Percentiles rank a stretch among this genome's conserved stretches.
Evolutionary conservation across 371 early-diverging fungal species (phyloP).

Genomic region (Blakeslea trispora): DNA sequence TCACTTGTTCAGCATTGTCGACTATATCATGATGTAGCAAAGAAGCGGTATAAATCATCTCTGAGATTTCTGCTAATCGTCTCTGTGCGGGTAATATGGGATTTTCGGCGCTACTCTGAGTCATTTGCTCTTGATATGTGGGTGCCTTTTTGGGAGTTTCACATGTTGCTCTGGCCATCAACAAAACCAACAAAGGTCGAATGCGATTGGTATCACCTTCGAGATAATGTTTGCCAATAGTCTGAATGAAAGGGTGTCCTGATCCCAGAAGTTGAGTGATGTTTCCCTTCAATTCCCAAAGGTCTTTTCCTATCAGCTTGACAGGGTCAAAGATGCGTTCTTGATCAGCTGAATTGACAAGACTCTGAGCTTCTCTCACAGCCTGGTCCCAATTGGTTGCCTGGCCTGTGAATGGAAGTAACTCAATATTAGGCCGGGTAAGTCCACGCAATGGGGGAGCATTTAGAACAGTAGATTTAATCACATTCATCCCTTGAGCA

Average conservation of each 20-base stretch:
- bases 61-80: conserved; percentile 92
- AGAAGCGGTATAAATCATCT: conserved; percentile 97
- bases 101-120: conserved; percentile 47
- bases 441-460: conserved; percentile 28
- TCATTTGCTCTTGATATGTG: conserved; percentile 36
- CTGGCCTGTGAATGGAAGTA: conserved; percentile 39
- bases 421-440: conserved; percentile 31
- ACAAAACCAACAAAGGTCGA: conserved; percentile 88
- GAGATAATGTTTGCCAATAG: conserved; percentile 89
- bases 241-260: conserved; percentile 87
- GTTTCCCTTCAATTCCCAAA: conserved; percentile 83
- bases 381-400: conserved; percentile 55
- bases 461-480: conserved; percentile 33
- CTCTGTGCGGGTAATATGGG: conserved; percentile 86
- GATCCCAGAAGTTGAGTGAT: conserved; percentile 79
- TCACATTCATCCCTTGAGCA: conserved; percentile 36
- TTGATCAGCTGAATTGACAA: conserved; percentile 44
- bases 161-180: conserved; percentile 82
- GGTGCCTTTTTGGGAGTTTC: conserved; percentile 29
- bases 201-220: conserved; percentile 88
- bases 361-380: conserved; percentile 51
- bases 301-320: conserved; percentile 75
- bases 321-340: conserved; percentile 56
- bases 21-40: conserved; percentile 96
- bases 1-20: conserved; percentile 65